These are phyloP conservation scores for Candida morakotiae DNA, from an alignment of 805 yeast genomes.

Conservation along the genomic window DNA sequence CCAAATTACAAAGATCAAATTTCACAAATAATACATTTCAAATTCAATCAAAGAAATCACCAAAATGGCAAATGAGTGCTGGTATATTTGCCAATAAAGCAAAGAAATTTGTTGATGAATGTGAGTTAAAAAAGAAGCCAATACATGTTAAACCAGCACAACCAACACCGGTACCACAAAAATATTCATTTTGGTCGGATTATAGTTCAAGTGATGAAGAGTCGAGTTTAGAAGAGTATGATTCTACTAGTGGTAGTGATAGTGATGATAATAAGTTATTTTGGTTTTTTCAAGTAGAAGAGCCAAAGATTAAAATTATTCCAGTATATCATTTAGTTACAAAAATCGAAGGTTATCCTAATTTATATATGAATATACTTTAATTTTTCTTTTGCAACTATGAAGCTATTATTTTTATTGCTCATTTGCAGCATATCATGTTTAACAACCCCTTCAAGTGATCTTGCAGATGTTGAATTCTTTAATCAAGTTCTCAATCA, in stretches of 20 bases:
- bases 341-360: not conserved
- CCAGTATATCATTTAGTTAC: conserved; percentile 1
- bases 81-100: conserved; percentile 7
- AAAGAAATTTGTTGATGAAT: conserved; percentile 2
- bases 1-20: not conserved
- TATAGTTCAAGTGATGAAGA: not conserved
- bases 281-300: conserved; percentile 1
- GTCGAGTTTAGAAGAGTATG: not conserved
- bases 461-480: conserved; percentile 5
- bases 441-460: not conserved
- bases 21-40: conserved; percentile 1
- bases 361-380: not conserved
- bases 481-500: conserved; percentile 7
- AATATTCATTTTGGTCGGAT: conserved; percentile 1
- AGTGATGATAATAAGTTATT: conserved; percentile 4
- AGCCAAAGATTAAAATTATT: not conserved
- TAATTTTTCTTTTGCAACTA: conserved; percentile 1
- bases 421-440: not conserved
- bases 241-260: not conserved
- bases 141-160: not conserved
- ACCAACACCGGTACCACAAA: not conserved
- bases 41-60: conserved; percentile 1
- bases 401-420: conserved; percentile 3
- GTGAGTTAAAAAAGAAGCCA: conserved; percentile 2
- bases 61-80: conserved; percentile 6